Evolutionary conservation across 2,329 filamentous ascomycete species (phyloP).

Genomic region (Helminthosporium solani): DNA sequence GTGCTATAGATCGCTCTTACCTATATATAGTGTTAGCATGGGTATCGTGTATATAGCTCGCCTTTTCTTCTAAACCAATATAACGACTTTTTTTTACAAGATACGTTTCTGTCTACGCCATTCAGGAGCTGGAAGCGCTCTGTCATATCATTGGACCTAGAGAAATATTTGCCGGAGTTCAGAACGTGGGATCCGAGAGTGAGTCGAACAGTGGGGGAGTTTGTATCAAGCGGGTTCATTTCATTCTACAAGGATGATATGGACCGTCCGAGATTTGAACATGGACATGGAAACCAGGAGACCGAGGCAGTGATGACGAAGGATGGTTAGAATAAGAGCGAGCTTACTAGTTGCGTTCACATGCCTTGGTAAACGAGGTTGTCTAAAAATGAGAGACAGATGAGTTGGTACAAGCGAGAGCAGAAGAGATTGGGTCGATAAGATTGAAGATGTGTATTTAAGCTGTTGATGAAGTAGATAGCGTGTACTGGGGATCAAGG

Average conservation of each 20-base stretch:
- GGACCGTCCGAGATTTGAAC: neutral
- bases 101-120: too few species aligned
- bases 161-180: too few species aligned
- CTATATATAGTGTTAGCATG: too few species aligned
- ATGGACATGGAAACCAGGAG: slow-evolving; percentile 4
- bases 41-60: too few species aligned
- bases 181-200: too few species aligned
- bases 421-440: neutral
- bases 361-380: neutral
- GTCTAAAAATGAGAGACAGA: neutral
- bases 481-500: slow-evolving; percentile 9
- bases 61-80: too few species aligned
- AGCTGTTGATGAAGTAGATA: slow-evolving; percentile 6
- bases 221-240: slow-evolving; percentile 3
- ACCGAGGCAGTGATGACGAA: slow-evolving; percentile 5
- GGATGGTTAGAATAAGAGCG: neutral
- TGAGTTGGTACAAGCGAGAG: neutral
- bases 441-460: slow-evolving; percentile 6
- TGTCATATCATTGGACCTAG: too few species aligned
- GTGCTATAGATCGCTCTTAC: too few species aligned
- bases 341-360: slow-evolving; percentile 1
- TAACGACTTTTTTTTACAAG: too few species aligned
- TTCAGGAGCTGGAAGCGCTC: too few species aligned
- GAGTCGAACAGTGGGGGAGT: too few species aligned
- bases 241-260: slow-evolving; percentile 2